These are phyloP conservation scores for Plasmodium adleri DNA, from an alignment of 169 alveolate species.

Conservation along the genomic window DNA sequence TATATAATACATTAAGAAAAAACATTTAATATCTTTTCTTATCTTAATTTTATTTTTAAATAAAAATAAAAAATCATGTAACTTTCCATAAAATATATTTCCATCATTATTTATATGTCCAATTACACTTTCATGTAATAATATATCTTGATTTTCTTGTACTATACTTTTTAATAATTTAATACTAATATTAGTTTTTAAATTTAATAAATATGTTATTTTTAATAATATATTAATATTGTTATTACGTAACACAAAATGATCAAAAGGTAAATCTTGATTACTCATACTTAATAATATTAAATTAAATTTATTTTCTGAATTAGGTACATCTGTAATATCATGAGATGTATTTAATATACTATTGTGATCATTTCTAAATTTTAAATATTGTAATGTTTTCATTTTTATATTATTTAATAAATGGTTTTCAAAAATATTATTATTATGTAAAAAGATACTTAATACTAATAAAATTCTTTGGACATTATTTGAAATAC, in stretches of 20 bases:
- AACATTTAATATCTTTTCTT: slow-evolving; percentile 50
- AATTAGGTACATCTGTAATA: slow-evolving; percentile 23
- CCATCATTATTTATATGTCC: slow-evolving; percentile 77
- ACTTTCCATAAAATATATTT: slow-evolving; percentile 76
- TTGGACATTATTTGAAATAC: slow-evolving; percentile 66
- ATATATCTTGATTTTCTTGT: slow-evolving; percentile 67
- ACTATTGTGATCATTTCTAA: slow-evolving; percentile 29
- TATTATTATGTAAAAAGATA: slow-evolving; percentile 62
- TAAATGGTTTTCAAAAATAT: slow-evolving; percentile 42
- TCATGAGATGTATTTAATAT: slow-evolving; percentile 31
- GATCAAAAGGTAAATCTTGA: slow-evolving; percentile 53
- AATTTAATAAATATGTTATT: slow-evolving; percentile 49
- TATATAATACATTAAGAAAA: slow-evolving; percentile 60
- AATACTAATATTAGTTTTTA: slow-evolving; percentile 48
- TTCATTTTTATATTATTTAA: slow-evolving; percentile 73
- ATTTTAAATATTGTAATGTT: slow-evolving; percentile 63
- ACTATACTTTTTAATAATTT: slow-evolving; percentile 63
- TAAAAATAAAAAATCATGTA: slow-evolving; percentile 69
- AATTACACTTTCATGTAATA: slow-evolving; percentile 53
- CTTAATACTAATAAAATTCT: slow-evolving; percentile 60
- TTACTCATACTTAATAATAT: slow-evolving; percentile 47
- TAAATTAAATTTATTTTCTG: slow-evolving; percentile 31
- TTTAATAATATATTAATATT: slow-evolving; percentile 68
- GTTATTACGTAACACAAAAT: slow-evolving; percentile 54
- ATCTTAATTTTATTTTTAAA: slow-evolving; percentile 67